Base-by-base conservation (phyloP, 2,329 filamentous ascomycete genomes). In the Bipolaris sorokiniana region DNA sequence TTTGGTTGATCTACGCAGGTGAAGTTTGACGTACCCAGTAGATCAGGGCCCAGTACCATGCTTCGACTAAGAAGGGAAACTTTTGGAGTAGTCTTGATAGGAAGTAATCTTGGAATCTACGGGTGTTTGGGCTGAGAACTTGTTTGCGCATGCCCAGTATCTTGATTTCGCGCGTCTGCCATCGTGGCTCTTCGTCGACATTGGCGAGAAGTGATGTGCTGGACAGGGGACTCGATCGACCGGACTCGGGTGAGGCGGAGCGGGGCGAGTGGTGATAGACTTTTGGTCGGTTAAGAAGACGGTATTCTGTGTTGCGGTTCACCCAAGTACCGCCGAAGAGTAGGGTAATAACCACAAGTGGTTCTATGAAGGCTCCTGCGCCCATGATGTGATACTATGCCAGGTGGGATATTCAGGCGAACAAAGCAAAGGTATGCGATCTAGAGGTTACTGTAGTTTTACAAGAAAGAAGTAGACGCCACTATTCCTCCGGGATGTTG, bases 41-140 rank as follows among this genome's bases (percentile, higher is more conserved):
- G 48, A 91, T 87, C 61, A 90, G 77, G 2, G 86, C 85, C 89
- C 89, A 91, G 67, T 91, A 91, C 88, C 88, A 91, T 38, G 85
- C 88, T 75, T 92, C 90, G 1, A 87, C 86, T 26, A 91, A 74
- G 70, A 92, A 92, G 0, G 90, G 89, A 63, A 90, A 86, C 68
- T 85, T 88, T 55, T 81, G 81, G 13, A 91, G 80, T 34, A 91
- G 64, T 4, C 88, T 81, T 70, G 86, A 89, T 48, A 90, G 78
- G 11, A 88, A 75, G 45, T 84, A 83, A 59, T 84, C 81, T 61
- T 83, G 80, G 67, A 88, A 89, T 6, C 84, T 77, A 37, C 78
- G 77, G 1, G 87, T 89, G 71, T 90, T 88, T 2, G 88, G 87
- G 16, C 85, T 84, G 5, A 78, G 78, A 18, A 89, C 78, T 31